phyloP scores from a whole-genome alignment of 2,329 filamentous ascomycete genomes.

The Rachicladosporium sp. region DNA sequence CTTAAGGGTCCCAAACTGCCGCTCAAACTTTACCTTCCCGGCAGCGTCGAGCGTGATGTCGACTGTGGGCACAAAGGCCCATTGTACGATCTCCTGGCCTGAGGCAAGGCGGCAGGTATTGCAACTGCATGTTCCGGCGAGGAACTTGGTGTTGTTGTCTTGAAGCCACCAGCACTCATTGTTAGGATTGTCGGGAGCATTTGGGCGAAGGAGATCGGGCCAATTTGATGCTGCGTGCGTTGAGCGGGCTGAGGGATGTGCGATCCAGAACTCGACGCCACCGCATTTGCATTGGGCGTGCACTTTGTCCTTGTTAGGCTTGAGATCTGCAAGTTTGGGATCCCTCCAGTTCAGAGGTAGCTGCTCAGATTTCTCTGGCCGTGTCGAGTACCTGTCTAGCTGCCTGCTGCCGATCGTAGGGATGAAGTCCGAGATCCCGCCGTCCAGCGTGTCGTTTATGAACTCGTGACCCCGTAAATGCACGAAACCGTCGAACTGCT shows the following conservation, averaged over 20 bases:
- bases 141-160: conserved; percentile 36
- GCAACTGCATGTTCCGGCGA: conserved; percentile 51
- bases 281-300: conserved; percentile 43
- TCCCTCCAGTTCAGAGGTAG: conserved; percentile 15
- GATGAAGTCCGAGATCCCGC: conserved; percentile 26
- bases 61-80: conserved; percentile 51
- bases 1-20: conserved; percentile 34
- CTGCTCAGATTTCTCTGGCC: conserved; percentile 8
- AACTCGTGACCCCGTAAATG: conserved; percentile 22
- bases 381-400: conserved; percentile 18
- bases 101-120: conserved; percentile 47
- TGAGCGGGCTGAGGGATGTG: conserved; percentile 40
- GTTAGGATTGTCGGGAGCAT: conserved; percentile 28
- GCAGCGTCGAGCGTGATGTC: conserved; percentile 37
- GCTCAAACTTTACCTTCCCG: conserved; percentile 14
- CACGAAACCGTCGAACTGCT: conserved; percentile 18
- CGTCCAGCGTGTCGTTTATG: conserved; percentile 25
- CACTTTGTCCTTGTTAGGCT: conserved; percentile 16
- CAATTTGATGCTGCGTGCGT: conserved; percentile 35
- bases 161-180: conserved; percentile 51
- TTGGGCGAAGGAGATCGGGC: conserved; percentile 43
- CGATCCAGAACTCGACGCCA: conserved; percentile 44
- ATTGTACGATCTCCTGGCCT: conserved; percentile 53
- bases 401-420: conserved; percentile 12
- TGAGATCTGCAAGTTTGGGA: neutral